Evolutionary conservation across 1,284 basidiomycete genomes (phyloP).

Genomic region (Marasmius sp.): DNA sequence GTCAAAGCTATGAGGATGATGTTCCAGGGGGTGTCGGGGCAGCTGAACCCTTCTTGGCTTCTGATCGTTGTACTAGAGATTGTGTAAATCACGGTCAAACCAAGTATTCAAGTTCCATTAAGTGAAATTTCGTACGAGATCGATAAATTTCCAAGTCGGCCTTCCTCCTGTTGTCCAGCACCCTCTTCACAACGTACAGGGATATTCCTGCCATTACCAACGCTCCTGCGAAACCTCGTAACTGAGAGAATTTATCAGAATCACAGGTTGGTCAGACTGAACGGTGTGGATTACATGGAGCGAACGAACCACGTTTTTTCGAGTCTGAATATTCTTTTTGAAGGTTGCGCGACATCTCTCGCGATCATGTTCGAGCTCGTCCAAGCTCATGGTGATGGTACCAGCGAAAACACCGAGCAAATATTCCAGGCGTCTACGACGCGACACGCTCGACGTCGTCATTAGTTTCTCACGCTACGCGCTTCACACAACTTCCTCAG

Average conservation of each 20-base stretch:
- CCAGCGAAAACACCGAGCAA: too few species aligned
- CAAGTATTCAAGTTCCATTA: too few species aligned
- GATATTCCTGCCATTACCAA: not conserved
- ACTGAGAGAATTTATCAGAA: not conserved
- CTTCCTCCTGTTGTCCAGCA: not conserved
- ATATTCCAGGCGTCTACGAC: too few species aligned
- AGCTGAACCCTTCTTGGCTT: not conserved
- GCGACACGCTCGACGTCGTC: too few species aligned
- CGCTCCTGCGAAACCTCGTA: not conserved
- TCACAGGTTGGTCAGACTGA: too few species aligned
- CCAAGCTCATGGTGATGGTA: too few species aligned
- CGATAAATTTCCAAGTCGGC: constrained; percentile 1
- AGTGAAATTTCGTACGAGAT: not conserved
- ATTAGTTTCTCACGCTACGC: not conserved
- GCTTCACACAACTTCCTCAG: not conserved
- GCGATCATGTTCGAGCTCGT: too few species aligned
- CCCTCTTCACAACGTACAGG: not conserved
- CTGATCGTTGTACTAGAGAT: not conserved
- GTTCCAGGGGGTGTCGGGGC: not conserved
- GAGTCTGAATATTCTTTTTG: too few species aligned
- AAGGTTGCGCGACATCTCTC: too few species aligned
- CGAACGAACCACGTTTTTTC: too few species aligned
- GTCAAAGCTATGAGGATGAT: not conserved
- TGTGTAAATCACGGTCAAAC: too few species aligned
- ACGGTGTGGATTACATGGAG: too few species aligned